Percentiles rank a stretch among this genome's conserved stretches.
Evolutionary conservation across 2,329 filamentous ascomycete species (phyloP).

Genomic region (Pseudocercospora macadamiae): DNA sequence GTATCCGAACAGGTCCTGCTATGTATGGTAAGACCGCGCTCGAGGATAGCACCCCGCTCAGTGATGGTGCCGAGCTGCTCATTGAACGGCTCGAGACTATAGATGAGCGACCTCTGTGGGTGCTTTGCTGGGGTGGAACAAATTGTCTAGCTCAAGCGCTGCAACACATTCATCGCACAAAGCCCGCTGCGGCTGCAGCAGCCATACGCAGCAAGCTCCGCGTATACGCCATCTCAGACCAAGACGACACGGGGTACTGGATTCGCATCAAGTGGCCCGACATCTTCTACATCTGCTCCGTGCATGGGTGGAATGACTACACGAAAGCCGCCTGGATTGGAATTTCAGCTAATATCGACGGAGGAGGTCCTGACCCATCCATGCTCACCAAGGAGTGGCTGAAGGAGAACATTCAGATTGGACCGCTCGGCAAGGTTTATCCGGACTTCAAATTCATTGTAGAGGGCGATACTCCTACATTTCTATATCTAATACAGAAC

Average conservation of each 20-base stretch:
- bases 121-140: slow-evolving; percentile 54
- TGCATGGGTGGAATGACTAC: slow-evolving; percentile 62
- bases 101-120: slow-evolving; percentile 50
- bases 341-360: slow-evolving; percentile 58
- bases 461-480: slow-evolving; percentile 58
- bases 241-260: slow-evolving; percentile 62
- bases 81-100: slow-evolving; percentile 19
- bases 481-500: slow-evolving; percentile 55
- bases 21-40: slow-evolving; percentile 12
- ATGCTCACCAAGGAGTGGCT: slow-evolving; percentile 57
- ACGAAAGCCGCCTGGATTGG: slow-evolving; percentile 59
- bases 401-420: slow-evolving; percentile 57
- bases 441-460: slow-evolving; percentile 54
- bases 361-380: slow-evolving; percentile 52
- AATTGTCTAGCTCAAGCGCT: slow-evolving; percentile 57
- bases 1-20: slow-evolving; percentile 10
- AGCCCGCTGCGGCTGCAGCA: slow-evolving; percentile 36
- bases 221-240: slow-evolving; percentile 62
- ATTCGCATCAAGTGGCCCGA: slow-evolving; percentile 58
- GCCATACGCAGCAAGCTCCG: slow-evolving; percentile 48
- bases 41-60: neutral
- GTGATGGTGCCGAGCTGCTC: slow-evolving; percentile 9
- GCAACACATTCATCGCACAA: slow-evolving; percentile 40
- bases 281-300: slow-evolving; percentile 58
- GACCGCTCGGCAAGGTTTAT: slow-evolving; percentile 47